These are phyloP conservation scores for Aphanomyces astaci DNA, from an alignment of 352 stramenopile genomes.

Conservation along the genomic window DNA sequence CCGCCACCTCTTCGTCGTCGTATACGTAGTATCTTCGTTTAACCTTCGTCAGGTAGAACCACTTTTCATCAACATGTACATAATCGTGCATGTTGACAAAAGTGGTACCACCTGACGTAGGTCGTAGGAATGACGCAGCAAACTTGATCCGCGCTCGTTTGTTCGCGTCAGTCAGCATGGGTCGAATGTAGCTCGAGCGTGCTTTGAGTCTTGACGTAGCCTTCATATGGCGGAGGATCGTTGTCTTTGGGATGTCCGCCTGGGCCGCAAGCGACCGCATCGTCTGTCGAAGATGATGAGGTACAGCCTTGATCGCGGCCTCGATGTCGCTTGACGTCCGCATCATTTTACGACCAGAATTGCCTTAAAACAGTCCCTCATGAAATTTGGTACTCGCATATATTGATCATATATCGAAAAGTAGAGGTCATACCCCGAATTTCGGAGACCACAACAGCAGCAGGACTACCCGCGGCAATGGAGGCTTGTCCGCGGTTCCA, in stretches of 20 bases:
- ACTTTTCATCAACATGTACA: not conserved
- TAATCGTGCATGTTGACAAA: not conserved
- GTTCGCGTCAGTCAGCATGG: not conserved
- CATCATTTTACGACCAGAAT: not conserved
- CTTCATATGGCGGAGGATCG: not conserved
- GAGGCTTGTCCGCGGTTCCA: not conserved
- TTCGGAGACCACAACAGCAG: not conserved
- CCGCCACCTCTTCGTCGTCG: not conserved
- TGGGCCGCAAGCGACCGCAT: not conserved
- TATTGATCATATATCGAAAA: not conserved
- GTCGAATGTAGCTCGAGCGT: not conserved
- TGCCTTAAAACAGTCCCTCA: not conserved
- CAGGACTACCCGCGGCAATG: not conserved
- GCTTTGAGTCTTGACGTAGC: not conserved
- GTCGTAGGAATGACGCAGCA: not conserved
- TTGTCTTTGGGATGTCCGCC: not conserved
- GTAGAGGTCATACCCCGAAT: not conserved
- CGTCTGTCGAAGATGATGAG: not conserved
- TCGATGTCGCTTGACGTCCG: not conserved
- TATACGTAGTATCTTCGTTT: too few relatives aligned
- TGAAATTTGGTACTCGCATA: not conserved
- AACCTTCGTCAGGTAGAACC: slow-evolving; percentile 6
- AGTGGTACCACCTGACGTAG: not conserved
- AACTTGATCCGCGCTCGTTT: not conserved
- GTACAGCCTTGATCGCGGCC: not conserved